Conservation (phyloP, 257 asterid species). For the Primulina eburnea region DNA sequence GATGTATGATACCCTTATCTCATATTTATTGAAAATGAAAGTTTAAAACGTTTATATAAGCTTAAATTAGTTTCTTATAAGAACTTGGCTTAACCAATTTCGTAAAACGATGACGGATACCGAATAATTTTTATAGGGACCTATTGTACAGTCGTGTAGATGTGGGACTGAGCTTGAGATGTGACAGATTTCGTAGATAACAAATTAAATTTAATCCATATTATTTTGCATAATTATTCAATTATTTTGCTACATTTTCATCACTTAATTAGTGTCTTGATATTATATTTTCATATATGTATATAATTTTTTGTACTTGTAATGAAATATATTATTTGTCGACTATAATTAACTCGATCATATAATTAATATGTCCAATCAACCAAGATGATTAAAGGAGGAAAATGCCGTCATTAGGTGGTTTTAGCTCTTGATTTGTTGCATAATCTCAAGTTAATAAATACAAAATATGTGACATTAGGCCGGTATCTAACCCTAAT, state of each 20-base stretch:
- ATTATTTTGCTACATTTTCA: neutral
- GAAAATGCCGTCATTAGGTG: constrained; percentile 28
- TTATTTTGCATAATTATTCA: neutral
- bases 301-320: no score
- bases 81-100: no score
- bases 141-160: no score
- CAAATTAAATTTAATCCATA: no score
- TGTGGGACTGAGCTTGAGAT: no score
- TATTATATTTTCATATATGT: no score
- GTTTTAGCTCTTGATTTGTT: constrained; percentile 12
- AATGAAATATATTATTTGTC: neutral
- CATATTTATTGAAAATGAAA: no score
- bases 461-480: constrained; percentile 40
- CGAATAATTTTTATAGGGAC: neutral
- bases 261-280: no score
- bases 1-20: constrained; percentile 4
- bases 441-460: constrained; percentile 35
- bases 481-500: constrained; percentile 50
- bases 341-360: constrained; percentile 24
- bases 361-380: constrained; percentile 42
- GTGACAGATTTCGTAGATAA: neutral
- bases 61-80: constrained; percentile 19
- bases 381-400: constrained; percentile 30
- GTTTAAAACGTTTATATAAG: no score
- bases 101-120: no score